Evolutionary conservation across 306 rosid genomes (phyloP), one percentile per base, ranked within the genome.

Genomic region (Canavalia gladiata): DNA sequence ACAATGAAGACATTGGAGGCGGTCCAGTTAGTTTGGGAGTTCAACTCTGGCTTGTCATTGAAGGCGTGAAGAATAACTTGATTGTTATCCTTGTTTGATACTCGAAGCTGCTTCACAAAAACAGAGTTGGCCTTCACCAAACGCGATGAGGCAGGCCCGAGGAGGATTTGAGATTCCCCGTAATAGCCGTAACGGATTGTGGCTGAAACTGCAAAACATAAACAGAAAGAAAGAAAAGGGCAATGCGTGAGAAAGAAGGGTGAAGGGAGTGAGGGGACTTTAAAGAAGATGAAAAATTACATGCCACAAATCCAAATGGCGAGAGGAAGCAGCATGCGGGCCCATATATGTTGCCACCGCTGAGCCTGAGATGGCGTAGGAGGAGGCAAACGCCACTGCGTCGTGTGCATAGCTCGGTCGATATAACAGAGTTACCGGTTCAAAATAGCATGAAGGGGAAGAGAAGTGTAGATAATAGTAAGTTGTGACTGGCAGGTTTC

Each of bases 271-370:
- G 60, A 70, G 58, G 59, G 28, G 2, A 13, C 7, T 3, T 74
- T 11, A 68, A 68, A 74, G 30, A 77, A 70, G 74, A 87, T 80
- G 87, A 77, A 85, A 89, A 84, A 84, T 80, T 83, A 88, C 97
- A 88, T 91, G 97, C 97, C 98, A 85, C 89, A 90, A 47, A 90
- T 81, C 91, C 94, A 94, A 84, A 91, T 70, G 41, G 93, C 74
- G 7, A 90, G 64, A 28, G 89, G 84, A 77, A 84, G 66, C 7
- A 89, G 63, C 12, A 91, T 65, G 47, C 82, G 86, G 4, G 88
- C 52, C 83, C 82, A 76, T 9, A 79, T 37, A 8, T 86, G 85
- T 33, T 78, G 92, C 76, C 89, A 84, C 68, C 52, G 76, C 47
- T 49, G 86, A 73, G 82, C 43, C 30, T 81, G 49, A 67, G 62